Conservation (phyloP, 139 green algal species). For the Ulvella scutata region DNA sequence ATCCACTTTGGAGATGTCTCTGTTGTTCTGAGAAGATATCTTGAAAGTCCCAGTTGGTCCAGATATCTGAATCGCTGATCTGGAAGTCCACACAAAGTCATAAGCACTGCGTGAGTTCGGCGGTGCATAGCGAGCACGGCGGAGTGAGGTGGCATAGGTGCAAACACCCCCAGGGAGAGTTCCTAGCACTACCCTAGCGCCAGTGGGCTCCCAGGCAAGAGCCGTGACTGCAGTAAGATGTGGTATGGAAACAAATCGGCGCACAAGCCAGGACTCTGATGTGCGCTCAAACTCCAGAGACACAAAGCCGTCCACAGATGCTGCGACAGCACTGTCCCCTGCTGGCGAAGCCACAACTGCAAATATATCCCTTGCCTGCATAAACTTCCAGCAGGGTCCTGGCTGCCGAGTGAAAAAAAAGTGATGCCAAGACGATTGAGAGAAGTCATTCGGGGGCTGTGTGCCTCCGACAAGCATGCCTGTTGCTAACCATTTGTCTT, state of each 20-base stretch:
- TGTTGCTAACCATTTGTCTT: too few relatives aligned
- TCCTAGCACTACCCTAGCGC: conserved; percentile 42
- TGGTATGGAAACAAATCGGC: not conserved
- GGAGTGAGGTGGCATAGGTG: conserved; percentile 32
- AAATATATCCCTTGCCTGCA: too few relatives aligned
- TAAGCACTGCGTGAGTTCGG: not conserved
- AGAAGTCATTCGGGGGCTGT: too few relatives aligned
- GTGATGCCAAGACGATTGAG: too few relatives aligned
- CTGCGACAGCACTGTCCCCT: not conserved
- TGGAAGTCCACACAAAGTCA: conserved; percentile 1
- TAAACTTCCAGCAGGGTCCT: too few relatives aligned
- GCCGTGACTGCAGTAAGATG: conserved; percentile 45
- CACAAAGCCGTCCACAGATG: not conserved
- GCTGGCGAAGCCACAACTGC: not conserved
- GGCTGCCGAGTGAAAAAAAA: too few relatives aligned
- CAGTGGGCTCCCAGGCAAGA: conserved; percentile 55
- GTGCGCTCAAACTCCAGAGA: not conserved
- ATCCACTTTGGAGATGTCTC: conserved; percentile 51
- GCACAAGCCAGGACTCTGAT: not conserved
- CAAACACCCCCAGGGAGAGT: conserved; percentile 48
- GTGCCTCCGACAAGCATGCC: too few relatives aligned
- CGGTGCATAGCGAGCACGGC: not conserved
- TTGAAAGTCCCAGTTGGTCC: not conserved
- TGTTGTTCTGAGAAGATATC: conserved; percentile 8
- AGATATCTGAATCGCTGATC: not conserved